These are phyloP conservation scores for Phyllostachys edulis DNA, from an alignment of 176 grass and related monocot genomes.

Conservation along the genomic window DNA sequence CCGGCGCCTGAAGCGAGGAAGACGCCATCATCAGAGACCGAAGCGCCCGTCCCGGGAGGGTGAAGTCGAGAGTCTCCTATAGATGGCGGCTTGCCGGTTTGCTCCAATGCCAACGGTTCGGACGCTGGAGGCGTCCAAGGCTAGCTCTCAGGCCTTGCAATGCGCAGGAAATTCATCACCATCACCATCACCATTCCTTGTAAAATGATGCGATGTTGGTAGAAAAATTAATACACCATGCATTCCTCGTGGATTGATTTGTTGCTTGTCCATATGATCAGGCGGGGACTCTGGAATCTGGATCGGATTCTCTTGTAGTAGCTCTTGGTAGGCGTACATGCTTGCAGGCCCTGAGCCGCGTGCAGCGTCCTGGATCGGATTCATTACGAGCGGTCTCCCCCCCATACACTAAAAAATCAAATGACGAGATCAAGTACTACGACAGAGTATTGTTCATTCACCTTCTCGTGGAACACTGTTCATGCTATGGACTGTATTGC, in stretches of 20 bases:
- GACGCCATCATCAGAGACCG: constrained; percentile 33
- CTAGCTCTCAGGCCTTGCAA: not conserved
- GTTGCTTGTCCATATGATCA: not conserved
- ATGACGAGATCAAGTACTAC: too few relatives aligned
- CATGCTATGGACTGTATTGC: too few relatives aligned
- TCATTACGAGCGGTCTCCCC: too few relatives aligned
- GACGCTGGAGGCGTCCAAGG: not conserved
- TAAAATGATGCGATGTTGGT: not conserved
- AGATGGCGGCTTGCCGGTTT: too few relatives aligned
- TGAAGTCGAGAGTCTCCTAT: not conserved
- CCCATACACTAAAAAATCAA: too few relatives aligned
- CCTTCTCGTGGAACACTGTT: too few relatives aligned
- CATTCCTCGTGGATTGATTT: not conserved
- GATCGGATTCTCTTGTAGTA: not conserved
- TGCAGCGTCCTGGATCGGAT: not conserved
- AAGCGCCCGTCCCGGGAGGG: constrained; percentile 39
- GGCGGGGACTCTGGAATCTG: not conserved
- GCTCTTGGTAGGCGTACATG: not conserved
- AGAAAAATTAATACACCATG: not conserved
- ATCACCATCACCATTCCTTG: not conserved
- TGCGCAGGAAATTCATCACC: not conserved
- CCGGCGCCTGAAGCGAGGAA: constrained; percentile 12
- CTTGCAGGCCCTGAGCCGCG: not conserved
- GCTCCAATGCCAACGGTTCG: too few relatives aligned
- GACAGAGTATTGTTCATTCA: too few relatives aligned